A percentile compares a stretch with the other conserved stretches of the same genome.
These are phyloP conservation scores for Auricularia auricula-judae DNA, from an alignment of 768 basidiomycete genomes.

Conservation along the genomic window DNA sequence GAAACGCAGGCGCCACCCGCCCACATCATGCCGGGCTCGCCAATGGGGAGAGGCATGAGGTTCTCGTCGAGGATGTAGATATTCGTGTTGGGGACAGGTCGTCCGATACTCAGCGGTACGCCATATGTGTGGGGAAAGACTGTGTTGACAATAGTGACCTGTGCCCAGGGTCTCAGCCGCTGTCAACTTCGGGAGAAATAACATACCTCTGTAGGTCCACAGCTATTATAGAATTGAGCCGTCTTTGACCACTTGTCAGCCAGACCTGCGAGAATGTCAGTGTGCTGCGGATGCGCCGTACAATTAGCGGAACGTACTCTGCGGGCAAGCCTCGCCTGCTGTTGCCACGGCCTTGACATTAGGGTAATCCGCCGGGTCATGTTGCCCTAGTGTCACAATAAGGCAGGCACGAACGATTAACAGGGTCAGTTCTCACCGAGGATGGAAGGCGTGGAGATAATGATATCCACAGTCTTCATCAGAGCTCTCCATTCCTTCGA, in stretches of 20 bases:
- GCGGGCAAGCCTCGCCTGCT: constrained; percentile 47
- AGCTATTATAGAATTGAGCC: constrained; percentile 38
- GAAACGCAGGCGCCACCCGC: constrained; percentile 51
- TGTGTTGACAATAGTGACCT: constrained; percentile 10
- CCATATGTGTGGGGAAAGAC: constrained; percentile 4
- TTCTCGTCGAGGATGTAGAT: constrained; percentile 27
- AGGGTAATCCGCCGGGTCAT: constrained; percentile 42
- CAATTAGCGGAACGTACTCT: constrained; percentile 22
- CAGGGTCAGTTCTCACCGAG: constrained; percentile 18
- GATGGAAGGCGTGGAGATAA: constrained; percentile 45
- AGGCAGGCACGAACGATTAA: not conserved
- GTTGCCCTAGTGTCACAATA: constrained; percentile 19
- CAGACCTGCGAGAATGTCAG: constrained; percentile 15
- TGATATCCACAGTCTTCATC: constrained; percentile 39
- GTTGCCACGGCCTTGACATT: constrained; percentile 43
- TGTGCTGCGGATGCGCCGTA: not conserved
- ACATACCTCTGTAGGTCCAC: constrained; percentile 45
- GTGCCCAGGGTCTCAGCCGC: constrained; percentile 6
- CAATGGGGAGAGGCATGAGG: constrained; percentile 21
- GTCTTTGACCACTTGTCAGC: constrained; percentile 36
- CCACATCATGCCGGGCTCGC: constrained; percentile 41
- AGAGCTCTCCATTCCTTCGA: constrained; percentile 38
- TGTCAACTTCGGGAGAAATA: not conserved
- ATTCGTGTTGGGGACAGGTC: constrained; percentile 10
- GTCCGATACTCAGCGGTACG: constrained; percentile 1